Evolutionary conservation across 768 basidiomycete genomes (phyloP), one percentile per base, ranked within the genome.

Genomic region (Naematelia encephala): DNA sequence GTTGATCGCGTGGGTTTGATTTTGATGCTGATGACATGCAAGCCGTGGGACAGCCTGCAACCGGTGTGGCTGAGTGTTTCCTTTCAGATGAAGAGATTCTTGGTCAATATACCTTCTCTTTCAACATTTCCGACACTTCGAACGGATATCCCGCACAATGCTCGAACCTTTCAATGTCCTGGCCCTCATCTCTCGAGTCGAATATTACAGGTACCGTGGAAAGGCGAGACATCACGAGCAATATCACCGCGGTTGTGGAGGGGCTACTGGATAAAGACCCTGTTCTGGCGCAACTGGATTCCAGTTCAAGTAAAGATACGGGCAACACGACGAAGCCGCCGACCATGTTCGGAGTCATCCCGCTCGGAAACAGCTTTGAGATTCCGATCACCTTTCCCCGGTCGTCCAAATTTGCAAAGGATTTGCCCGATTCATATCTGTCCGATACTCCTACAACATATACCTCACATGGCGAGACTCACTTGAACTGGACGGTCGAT

Each of bases 271-370:
- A 46, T 54, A 19, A 30, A 23, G 49, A 14, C n/a, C 56, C 28
- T 11, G n/a, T 4, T 12, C 16, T 49, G 19, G 51, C 3, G 56
- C 19, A 59, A 16, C 42, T 39, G 12, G 66, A 57, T 42, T 67
- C 65, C 10, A 63, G 63, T 5, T 64, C 62, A n/a, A 57, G 61
- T 28, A 51, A 63, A 14, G 50, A 59, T 39, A 28, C 21, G 11
- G 71, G 71, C 21, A 73, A 73, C 42, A 73, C 72, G 0, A 73
- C 69, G 10, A 45, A 64, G 22, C 72, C 72, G 11, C 72, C 72
- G 10, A 68, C 69, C 5, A 65, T 73, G 61, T 73, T 73, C 51
- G 72, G 72, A 3, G 63, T 73, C 55, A 73, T 73, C 44, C 72
- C 72, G 1, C 54, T 73, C 4, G 72, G 72, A 13, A 73, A 73